phyloP scores from a whole-genome alignment of 2,329 filamentous ascomycete genomes.

The Arthrobotrys sphaeroides region DNA sequence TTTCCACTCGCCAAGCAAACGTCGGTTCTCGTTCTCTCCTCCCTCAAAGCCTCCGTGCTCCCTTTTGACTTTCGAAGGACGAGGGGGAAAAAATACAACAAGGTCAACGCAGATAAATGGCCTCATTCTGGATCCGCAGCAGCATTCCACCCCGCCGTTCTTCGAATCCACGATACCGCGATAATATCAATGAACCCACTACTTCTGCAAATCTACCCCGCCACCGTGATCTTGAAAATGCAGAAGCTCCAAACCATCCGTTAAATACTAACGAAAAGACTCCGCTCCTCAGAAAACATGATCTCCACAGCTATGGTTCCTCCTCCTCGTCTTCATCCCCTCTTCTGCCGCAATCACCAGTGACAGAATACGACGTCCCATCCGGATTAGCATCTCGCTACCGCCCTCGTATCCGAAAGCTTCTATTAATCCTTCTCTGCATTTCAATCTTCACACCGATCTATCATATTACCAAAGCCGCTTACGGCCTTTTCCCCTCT shows the following conservation, averaged over 20 bases:
- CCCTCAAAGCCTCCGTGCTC: no score
- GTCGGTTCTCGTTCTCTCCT: background rate
- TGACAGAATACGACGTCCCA: no score
- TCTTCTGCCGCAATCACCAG: no score
- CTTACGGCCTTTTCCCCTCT: background rate
- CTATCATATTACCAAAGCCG: background rate
- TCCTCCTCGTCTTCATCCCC: background rate
- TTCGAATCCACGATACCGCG: background rate
- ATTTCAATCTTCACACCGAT: constrained; percentile 15
- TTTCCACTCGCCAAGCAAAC: background rate
- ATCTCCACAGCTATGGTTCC: background rate
- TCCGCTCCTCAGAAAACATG: constrained; percentile 4
- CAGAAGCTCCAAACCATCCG: background rate
- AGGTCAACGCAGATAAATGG: constrained; percentile 48
- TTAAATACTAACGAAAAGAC: constrained; percentile 27
- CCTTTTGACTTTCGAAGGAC: no score
- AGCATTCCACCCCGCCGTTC: constrained; percentile 11
- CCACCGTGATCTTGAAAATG: constrained; percentile 8
- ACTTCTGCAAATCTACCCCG: background rate
- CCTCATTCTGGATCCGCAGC: constrained; percentile 36
- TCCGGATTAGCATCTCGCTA: background rate
- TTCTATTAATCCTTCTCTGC: background rate
- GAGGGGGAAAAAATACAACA: constrained; percentile 36
- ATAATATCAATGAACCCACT: background rate
- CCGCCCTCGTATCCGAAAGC: background rate